Evolutionary conservation across 305 asterid species (phyloP).

Genomic region (Caryopteris hybrid): DNA sequence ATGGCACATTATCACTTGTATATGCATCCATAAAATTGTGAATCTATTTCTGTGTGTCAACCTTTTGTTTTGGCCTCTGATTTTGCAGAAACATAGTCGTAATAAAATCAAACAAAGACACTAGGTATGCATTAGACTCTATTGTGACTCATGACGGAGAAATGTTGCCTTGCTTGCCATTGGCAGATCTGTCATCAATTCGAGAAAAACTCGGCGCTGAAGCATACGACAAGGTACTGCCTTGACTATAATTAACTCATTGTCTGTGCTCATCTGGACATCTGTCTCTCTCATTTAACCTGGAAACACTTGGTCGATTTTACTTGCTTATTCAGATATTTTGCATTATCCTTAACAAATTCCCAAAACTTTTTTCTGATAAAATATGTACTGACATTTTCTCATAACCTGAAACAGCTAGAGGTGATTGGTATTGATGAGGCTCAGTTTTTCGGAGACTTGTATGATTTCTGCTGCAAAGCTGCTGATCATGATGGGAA

Average conservation of each 20-base stretch:
- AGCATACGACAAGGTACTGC: constrained; percentile 63
- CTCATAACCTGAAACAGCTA: constrained; percentile 22
- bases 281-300: not conserved
- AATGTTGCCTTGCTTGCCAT: constrained; percentile 75
- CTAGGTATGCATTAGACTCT: constrained; percentile 68
- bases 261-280: not conserved
- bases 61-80: constrained; percentile 8
- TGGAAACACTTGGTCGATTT: not conserved
- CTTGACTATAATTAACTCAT: not conserved
- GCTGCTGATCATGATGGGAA: constrained; percentile 94
- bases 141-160: constrained; percentile 93
- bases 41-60: not conserved
- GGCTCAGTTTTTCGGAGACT: constrained; percentile 84
- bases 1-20: not conserved
- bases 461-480: constrained; percentile 72
- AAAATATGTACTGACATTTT: not conserved
- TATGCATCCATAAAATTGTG: not conserved
- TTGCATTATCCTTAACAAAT: not conserved
- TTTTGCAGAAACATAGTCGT: constrained; percentile 68
- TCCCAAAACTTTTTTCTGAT: not conserved
- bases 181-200: constrained; percentile 66
- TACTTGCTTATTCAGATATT: not conserved
- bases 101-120: constrained; percentile 80
- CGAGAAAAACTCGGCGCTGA: constrained; percentile 61
- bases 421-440: constrained; percentile 93